Base-by-base conservation (phyloP, 2,329 filamentous ascomycete genomes). In the Verticillium albo-atrum region DNA sequence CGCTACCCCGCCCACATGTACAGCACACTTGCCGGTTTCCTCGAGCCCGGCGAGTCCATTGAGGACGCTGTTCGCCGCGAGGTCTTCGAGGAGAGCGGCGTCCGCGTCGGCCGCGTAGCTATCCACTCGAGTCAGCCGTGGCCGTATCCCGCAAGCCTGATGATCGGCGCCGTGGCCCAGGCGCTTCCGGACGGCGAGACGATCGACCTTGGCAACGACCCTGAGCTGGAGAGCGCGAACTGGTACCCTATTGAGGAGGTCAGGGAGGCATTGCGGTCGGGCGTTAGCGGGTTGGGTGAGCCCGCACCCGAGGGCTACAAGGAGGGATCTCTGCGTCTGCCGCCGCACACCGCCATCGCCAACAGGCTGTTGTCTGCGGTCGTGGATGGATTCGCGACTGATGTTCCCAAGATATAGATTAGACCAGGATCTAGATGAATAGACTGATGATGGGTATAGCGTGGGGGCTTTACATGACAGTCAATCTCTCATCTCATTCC, bases 241-340 rank as follows among this genome's bases (percentile, higher is more conserved):
- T 99, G 95, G 95, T 94, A 94, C 68, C 76, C 83, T 1, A 77
- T 96, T 34, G 91, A 92, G 1, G 92, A 97, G 74, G 86, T 97
- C 2, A 80, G 86, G 68, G 84, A 89, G 68, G 94, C 92, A 1
- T 74, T 98, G 70, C 75, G 76, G 59, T 77, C 83, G 9, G 89
- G 90, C 0, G 86, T 86, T 1, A 89, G 86, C 71, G 82, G 82
- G 2, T 70, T 97, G 60, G 89, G 86, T 15, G 88, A 89, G 50
- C 71, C 78, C 1, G 77, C 88, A 1, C 83, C 85, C 0, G 76
- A 83, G 47, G 88, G 82, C 12, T 93, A 92, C 69, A 89, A 87
- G 70, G 86, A 93, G 71, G 92, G 92, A 0, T 85, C 82, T 3
- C 73, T 99, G 77, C 84, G 91, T 59, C 74, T 99, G 70, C 95